Percentiles rank a stretch among this genome's conserved stretches.
These are phyloP conservation scores for Glonium stellatum DNA, from an alignment of 495 filamentous ascomycete genomes.

Conservation along the genomic window DNA sequence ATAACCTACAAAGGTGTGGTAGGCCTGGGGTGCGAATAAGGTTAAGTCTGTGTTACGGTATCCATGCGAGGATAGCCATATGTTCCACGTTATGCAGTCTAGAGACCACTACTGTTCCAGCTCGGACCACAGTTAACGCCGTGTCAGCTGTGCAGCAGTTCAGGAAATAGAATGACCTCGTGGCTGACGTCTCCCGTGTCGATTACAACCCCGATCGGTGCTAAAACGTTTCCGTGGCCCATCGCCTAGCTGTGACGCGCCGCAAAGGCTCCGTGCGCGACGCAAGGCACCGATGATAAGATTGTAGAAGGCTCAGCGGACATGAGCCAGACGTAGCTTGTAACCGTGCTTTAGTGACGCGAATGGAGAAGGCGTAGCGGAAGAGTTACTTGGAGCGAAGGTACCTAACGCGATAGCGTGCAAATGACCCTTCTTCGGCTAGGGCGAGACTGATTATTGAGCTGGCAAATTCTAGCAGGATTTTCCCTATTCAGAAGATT, in stretches of 20 bases:
- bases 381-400: no score
- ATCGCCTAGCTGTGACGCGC: background rate
- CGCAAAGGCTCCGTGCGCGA: background rate
- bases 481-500: no score
- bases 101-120: background rate
- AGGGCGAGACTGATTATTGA: no score
- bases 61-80: background rate
- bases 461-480: background rate
- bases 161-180: background rate
- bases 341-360: no score
- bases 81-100: background rate
- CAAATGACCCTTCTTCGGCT: no score
- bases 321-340: no score
- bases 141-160: background rate
- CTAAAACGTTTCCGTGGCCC: background rate
- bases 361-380: no score
- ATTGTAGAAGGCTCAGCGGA: no score
- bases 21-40: constrained; percentile 3
- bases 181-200: no score
- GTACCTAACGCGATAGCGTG: no score
- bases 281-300: background rate
- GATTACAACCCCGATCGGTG: background rate
- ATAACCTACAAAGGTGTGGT: constrained; percentile 1
- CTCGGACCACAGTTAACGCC: background rate
- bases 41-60: constrained; percentile 1